Base-by-base conservation (phyloP, 495 filamentous ascomycete genomes). In the Rhizodiscina lignyota region DNA sequence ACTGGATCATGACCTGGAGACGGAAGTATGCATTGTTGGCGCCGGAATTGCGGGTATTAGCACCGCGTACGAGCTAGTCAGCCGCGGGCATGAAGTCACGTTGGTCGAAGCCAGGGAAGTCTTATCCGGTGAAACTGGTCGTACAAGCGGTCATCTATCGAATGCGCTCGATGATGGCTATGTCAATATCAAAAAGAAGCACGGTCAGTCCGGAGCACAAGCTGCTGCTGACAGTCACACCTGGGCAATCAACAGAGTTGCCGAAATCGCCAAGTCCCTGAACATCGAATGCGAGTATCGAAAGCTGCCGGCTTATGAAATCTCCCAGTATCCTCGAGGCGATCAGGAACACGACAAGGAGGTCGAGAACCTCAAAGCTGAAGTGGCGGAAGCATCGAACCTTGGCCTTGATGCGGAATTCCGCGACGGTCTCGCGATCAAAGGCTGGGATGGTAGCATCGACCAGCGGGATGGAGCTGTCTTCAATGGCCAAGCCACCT, bases 221-320 rank as follows among this genome's bases (percentile, higher is more conserved):
- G 37, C 54, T 4, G 68, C 67, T 0, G 67, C 65, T 0, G 66
- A 72, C 12, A 65, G 63, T 30, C 67, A 74, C 37, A 50, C 55
- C 15, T 75, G 64, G 56, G 70, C 67, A 0, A 37, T 69, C 3
- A 53, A 66, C 11, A 53, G 56, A 2, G 53, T 74, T 1, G 66
- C 60, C 0, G 55, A 69, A 32, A 60, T 72, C 4, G 45, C 56
- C 0, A 48, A 53, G 28, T 38, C 56, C 37, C 50, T 73, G 19
- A 53, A 55, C 4, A 59, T 74, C 18, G 66, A 72, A 4, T 73
- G 70, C 43, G 67, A 72, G 47, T 74, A 66, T 41, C 56, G 70
- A 1, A 35, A 40, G 18, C 30, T 74, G 15, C 61, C 54, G 1
- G 66, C 51, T 18, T 62, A 62, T 33, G 42, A 62, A 32, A 55